Evolutionary conservation across 495 filamentous ascomycete species (phyloP), one percentile per base, ranked within the genome.

Genomic region (Sabuloglossum arenarium): DNA sequence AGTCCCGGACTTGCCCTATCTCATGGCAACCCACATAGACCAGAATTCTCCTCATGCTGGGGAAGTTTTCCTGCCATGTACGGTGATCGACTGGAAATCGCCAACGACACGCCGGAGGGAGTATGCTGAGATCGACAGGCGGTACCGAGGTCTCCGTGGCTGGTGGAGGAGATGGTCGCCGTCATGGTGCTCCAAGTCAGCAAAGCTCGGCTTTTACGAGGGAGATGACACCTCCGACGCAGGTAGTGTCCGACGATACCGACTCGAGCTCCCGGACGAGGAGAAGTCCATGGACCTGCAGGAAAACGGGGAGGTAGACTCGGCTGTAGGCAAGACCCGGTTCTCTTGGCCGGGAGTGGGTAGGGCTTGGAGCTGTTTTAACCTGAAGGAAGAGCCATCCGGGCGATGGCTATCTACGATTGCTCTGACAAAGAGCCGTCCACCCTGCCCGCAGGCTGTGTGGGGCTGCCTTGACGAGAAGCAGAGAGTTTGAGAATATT

Each of bases 171-270:
- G 53, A 27, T 58, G 43, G 37, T 31, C 19, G 43, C 46, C 56
- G 3, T 53, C 45, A 29, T 53, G 43, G 56, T 54, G 28, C 25
- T 25, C 21, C 30, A 43, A 27, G 19, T 54, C 53, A 1, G 4
- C 24, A 27, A 34, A 6, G 23, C 42, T 12, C 14, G 37, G 24
- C 25, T 58, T 58, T 39, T 58, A 58, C 56, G 29, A 53, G 4
- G 34, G 42, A 46, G 43, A 28, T 16, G 21, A 58, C 19, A 47
- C 54, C 9, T 52, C 45, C 25, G 56, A 58, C 23, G 24, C 19
- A 31, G 56, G 56, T n/a, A 58, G 56, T 25, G 56, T 58, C 16
- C 43, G 56, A 27, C 23, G 56, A 25, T 58, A 58, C 49, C 56
- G 56, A 32, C 43, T 58, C 29, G 56, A 58, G 19, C 27, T 53